A percentile compares a stretch with the other conserved stretches of the same genome.
phyloP scores from a whole-genome alignment of 75 land plant genomes.

The Pseudotsuga menziesii region DNA sequence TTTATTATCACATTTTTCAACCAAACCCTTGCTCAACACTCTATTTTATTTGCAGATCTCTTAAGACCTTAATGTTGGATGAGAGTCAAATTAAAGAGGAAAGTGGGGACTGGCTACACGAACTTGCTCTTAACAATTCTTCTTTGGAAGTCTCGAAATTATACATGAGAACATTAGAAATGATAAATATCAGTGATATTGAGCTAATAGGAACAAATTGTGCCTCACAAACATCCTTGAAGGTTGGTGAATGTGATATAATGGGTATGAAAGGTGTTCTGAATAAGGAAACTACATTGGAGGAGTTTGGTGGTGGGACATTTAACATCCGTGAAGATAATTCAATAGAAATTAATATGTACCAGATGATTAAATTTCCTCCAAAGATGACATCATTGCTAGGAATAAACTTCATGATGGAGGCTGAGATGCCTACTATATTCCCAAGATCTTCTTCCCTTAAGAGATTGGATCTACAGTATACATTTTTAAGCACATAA shows the following conservation, averaged over 20 bases:
- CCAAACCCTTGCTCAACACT: not conserved
- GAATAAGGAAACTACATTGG: constrained; percentile 34
- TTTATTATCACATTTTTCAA: not conserved
- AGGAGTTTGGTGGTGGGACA: constrained; percentile 83
- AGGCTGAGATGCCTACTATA: constrained; percentile 47
- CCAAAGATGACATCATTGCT: no score
- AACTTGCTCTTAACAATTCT: constrained; percentile 57
- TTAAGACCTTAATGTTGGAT: constrained; percentile 63
- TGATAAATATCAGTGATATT: constrained; percentile 41
- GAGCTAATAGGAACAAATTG: constrained; percentile 65
- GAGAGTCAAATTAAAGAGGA: constrained; percentile 72
- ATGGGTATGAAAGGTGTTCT: constrained; percentile 43
- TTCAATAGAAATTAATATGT: no score
- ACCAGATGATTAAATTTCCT: no score
- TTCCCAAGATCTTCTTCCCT: constrained; percentile 47
- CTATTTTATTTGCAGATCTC: constrained; percentile 32
- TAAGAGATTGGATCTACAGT: constrained; percentile 73
- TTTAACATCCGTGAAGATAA: no score
- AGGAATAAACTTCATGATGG: constrained; percentile 32
- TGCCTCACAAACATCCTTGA: constrained; percentile 50
- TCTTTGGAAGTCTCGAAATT: constrained; percentile 66
- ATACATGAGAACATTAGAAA: constrained; percentile 55
- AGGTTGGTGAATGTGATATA: constrained; percentile 68
- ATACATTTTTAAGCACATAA: constrained; percentile 54
- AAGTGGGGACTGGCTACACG: constrained; percentile 82